Conservation (phyloP, 2,329 filamentous ascomycete genomes). For the Trichophyton mentagrophytes region DNA sequence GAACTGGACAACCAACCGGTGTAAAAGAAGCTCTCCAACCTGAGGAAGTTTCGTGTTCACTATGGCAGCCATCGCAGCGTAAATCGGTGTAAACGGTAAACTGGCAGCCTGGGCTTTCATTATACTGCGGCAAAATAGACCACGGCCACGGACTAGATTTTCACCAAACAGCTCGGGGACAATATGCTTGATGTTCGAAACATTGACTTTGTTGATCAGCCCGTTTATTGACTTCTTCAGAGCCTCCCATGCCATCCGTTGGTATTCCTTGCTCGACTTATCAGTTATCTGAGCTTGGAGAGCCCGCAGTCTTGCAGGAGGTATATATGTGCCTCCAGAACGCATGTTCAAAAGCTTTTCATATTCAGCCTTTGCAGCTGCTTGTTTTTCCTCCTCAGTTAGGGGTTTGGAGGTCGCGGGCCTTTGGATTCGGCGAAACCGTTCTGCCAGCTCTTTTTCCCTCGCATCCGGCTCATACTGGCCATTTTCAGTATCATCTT, state of each 20-base stretch:
- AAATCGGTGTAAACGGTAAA: constrained; percentile 90
- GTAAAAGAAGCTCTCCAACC: constrained; percentile 80
- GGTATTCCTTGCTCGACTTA: constrained; percentile 90
- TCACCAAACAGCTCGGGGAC: constrained; percentile 92
- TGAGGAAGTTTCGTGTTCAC: constrained; percentile 95
- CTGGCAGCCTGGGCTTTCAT: constrained; percentile 98
- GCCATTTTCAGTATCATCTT: constrained; percentile 23
- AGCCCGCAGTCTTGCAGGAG: constrained; percentile 76
- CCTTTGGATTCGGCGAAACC: constrained; percentile 39
- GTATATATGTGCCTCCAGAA: constrained; percentile 92
- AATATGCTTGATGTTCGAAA: constrained; percentile 94
- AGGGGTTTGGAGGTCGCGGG: constrained; percentile 40
- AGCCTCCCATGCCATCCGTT: constrained; percentile 98
- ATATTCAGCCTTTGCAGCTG: constrained; percentile 80
- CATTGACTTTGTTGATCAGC: constrained; percentile 97
- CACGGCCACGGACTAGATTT: constrained; percentile 81
- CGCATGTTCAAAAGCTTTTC: constrained; percentile 84
- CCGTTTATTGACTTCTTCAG: constrained; percentile 98
- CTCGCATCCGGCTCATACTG: constrained; percentile 40
- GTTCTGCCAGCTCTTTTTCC: constrained; percentile 40
- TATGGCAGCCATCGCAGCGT: constrained; percentile 88
- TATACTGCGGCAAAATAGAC: constrained; percentile 86
- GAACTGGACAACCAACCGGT: constrained; percentile 79
- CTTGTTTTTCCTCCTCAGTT: constrained; percentile 73
- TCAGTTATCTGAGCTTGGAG: constrained; percentile 95